These are phyloP conservation scores for Byssochlamys sp. DNA, from an alignment of 2,329 filamentous ascomycete species.

Conservation along the genomic window DNA sequence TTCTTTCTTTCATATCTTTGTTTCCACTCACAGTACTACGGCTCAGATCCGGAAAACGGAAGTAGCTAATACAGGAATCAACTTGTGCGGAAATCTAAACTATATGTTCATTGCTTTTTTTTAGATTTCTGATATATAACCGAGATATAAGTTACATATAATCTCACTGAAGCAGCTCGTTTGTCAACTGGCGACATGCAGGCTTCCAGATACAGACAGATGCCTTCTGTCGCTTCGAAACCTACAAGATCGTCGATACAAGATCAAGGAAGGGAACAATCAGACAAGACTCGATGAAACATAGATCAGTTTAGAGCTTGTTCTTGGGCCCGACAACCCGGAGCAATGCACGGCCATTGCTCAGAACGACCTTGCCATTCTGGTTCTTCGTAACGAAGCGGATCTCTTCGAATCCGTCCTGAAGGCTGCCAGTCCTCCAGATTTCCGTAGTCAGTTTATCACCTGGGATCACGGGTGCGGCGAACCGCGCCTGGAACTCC, in stretches of 20 bases:
- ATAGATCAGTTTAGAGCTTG: slow-evolving; percentile 47
- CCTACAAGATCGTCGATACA: neutral
- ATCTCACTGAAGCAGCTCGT: neutral
- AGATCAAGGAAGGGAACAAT: neutral
- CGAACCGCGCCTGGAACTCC: slow-evolving; percentile 83
- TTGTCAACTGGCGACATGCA: neutral
- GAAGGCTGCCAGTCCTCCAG: slow-evolving; percentile 61
- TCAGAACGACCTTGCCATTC: slow-evolving; percentile 74
- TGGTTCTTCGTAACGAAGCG: slow-evolving; percentile 70
- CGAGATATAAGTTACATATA: neutral
- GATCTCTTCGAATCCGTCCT: slow-evolving; percentile 66
- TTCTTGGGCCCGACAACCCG: slow-evolving; percentile 53
- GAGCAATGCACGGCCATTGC: slow-evolving; percentile 74
- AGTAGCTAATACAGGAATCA: no score
- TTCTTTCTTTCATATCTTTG: no score
- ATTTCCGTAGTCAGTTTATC: slow-evolving; percentile 73
- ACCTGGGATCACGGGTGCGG: slow-evolving; percentile 71
- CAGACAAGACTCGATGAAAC: neutral
- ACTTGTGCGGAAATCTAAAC: no score
- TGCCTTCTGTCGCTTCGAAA: neutral
- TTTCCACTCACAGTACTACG: no score
- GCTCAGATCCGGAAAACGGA: no score
- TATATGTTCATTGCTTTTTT: no score
- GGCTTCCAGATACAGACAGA: neutral
- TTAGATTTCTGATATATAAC: neutral